phyloP scores from a whole-genome alignment of 2,329 filamentous ascomycete genomes.

The Colletotrichum sp. region DNA sequence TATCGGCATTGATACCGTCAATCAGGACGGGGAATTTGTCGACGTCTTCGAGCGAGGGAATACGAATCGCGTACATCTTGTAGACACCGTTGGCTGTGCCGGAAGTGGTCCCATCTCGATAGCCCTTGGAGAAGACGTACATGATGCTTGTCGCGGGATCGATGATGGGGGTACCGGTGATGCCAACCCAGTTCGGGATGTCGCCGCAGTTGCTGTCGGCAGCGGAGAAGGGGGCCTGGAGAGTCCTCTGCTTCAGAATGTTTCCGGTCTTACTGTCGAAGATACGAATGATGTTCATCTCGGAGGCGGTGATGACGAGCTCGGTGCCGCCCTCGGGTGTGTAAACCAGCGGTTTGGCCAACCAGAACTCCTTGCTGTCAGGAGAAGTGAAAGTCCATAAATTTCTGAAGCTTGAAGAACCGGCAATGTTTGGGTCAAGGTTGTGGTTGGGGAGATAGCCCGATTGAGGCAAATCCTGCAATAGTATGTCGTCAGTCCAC shows the following conservation, averaged over 20 bases:
- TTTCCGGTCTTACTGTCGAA: slow-evolving; percentile 45
- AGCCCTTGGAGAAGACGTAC: slow-evolving; percentile 42
- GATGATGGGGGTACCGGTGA: slow-evolving; percentile 41
- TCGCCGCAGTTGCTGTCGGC: slow-evolving; percentile 43
- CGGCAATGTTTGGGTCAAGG: slow-evolving; percentile 40
- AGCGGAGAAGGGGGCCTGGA: slow-evolving; percentile 43
- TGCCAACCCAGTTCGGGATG: slow-evolving; percentile 40
- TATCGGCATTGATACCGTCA: slow-evolving; percentile 48
- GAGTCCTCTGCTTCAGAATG: slow-evolving; percentile 37
- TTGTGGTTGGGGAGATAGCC: slow-evolving; percentile 46
- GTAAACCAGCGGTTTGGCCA: slow-evolving; percentile 46
- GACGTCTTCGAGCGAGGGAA: slow-evolving; percentile 41
- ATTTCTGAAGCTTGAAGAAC: slow-evolving; percentile 34
- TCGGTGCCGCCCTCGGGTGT: slow-evolving; percentile 41
- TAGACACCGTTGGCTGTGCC: slow-evolving; percentile 40
- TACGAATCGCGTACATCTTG: slow-evolving; percentile 42
- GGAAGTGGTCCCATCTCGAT: slow-evolving; percentile 27
- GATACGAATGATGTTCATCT: slow-evolving; percentile 42
- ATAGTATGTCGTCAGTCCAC: neutral
- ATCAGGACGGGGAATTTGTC: slow-evolving; percentile 46
- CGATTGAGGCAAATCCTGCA: slow-evolving; percentile 35
- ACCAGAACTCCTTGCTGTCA: slow-evolving; percentile 10
- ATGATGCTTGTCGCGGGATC: slow-evolving; percentile 36
- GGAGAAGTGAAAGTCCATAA: slow-evolving; percentile 36
- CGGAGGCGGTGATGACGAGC: slow-evolving; percentile 41